These are phyloP conservation scores for Penicillium macrosclerotiorum DNA, from an alignment of 495 filamentous ascomycete species.

Conservation along the genomic window DNA sequence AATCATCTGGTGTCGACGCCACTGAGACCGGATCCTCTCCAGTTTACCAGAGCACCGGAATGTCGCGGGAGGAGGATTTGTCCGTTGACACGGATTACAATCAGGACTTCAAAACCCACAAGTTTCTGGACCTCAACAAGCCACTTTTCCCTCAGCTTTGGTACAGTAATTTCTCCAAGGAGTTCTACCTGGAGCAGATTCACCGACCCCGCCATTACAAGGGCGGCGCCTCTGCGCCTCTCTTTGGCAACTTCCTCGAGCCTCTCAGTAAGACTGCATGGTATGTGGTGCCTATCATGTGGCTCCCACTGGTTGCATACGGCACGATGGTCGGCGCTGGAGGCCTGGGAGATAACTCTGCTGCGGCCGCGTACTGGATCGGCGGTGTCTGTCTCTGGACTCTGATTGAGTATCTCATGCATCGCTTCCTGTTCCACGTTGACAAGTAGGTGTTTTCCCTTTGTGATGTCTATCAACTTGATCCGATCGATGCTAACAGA, in stretches of 20 bases:
- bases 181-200: slow-evolving; percentile 94
- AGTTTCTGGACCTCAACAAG: slow-evolving; percentile 86
- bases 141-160: slow-evolving; percentile 89
- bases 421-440: slow-evolving; percentile 91
- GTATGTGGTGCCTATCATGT: slow-evolving; percentile 82
- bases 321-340: slow-evolving; percentile 65
- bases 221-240: slow-evolving; percentile 83
- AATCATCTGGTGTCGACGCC: slow-evolving; percentile 19
- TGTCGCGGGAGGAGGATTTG: slow-evolving; percentile 83
- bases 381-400: slow-evolving; percentile 78
- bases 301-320: slow-evolving; percentile 80
- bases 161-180: slow-evolving; percentile 81
- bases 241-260: slow-evolving; percentile 98
- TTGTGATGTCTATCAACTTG: not conserved
- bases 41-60: slow-evolving; percentile 73
- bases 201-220: slow-evolving; percentile 94
- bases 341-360: slow-evolving; percentile 48
- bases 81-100: slow-evolving; percentile 75
- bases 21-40: slow-evolving; percentile 40
- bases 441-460: slow-evolving; percentile 64
- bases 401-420: slow-evolving; percentile 84
- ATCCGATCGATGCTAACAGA: slow-evolving; percentile 1
- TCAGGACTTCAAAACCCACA: slow-evolving; percentile 78
- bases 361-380: slow-evolving; percentile 55
- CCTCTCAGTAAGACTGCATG: slow-evolving; percentile 90